Conservation (phyloP, 768 basidiomycete genomes). For the Hericium coralloides region DNA sequence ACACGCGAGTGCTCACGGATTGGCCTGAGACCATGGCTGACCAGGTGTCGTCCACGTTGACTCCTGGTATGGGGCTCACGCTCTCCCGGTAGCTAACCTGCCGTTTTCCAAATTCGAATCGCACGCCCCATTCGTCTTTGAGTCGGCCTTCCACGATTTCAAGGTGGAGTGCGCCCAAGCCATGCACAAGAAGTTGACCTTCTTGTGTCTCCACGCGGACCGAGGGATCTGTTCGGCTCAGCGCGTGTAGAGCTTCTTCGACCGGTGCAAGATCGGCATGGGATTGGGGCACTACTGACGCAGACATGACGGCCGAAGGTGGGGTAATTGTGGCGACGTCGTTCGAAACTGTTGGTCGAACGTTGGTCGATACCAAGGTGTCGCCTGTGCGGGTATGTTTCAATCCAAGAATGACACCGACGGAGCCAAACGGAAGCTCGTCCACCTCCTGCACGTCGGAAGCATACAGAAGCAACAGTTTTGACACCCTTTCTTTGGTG, state of each 20-base stretch:
- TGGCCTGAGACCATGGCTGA: constrained; percentile 56
- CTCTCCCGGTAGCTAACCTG: constrained; percentile 77
- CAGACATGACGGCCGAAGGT: constrained; percentile 81
- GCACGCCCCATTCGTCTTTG: constrained; percentile 68
- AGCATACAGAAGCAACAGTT: constrained; percentile 73
- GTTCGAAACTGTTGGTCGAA: constrained; percentile 24
- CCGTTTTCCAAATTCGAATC: constrained; percentile 69
- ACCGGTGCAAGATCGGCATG: constrained; percentile 73
- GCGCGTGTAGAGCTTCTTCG: constrained; percentile 60
- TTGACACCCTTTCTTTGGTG: constrained; percentile 64
- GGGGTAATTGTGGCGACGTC: constrained; percentile 57
- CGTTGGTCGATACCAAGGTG: constrained; percentile 56
- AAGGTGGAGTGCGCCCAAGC: constrained; percentile 79
- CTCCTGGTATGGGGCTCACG: constrained; percentile 20
- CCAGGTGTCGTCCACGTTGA: constrained; percentile 39
- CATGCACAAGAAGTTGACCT: constrained; percentile 77
- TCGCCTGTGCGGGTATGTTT: constrained; percentile 84
- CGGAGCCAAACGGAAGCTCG: constrained; percentile 68
- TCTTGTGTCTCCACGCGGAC: constrained; percentile 73
- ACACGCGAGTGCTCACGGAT: constrained; percentile 38
- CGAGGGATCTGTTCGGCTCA: constrained; percentile 86
- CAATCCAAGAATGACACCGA: constrained; percentile 78
- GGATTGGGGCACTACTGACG: constrained; percentile 72
- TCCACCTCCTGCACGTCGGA: constrained; percentile 71
- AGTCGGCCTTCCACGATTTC: constrained; percentile 83